Conservation (phyloP, 331 rosid species). For the Quercus tomentella region DNA sequence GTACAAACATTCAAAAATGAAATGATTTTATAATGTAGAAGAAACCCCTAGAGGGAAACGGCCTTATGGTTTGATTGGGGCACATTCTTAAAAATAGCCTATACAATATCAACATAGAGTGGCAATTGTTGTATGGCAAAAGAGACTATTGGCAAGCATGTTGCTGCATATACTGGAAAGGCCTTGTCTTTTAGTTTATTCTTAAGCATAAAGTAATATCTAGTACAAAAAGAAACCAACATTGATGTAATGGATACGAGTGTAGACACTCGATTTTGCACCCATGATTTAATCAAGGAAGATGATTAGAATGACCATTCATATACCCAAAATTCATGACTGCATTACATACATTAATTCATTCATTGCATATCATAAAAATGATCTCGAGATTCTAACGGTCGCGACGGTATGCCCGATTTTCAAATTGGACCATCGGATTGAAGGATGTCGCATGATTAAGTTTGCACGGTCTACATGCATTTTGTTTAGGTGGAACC, state of each 20-base stretch:
- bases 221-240: slow-evolving; percentile 42
- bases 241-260: slow-evolving; percentile 25
- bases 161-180: slow-evolving; percentile 24
- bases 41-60: background rate
- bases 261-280: too few species aligned
- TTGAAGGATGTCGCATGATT: too few species aligned
- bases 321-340: too few species aligned
- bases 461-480: too few species aligned
- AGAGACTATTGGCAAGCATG: slow-evolving; percentile 33
- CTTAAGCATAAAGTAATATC: slow-evolving; percentile 30
- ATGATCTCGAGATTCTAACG: too few species aligned
- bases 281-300: too few species aligned
- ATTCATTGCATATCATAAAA: too few species aligned
- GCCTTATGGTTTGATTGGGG: slow-evolving; percentile 20
- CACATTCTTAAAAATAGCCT: slow-evolving; percentile 22
- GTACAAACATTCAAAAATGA: background rate
- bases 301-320: too few species aligned
- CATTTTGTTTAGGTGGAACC: too few species aligned
- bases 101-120: slow-evolving; percentile 32
- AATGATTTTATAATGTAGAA: background rate
- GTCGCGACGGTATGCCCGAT: fast-evolving
- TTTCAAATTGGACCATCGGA: fast-evolving
- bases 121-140: slow-evolving; percentile 42
- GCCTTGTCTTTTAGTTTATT: background rate
- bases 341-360: too few species aligned